A percentile compares a stretch with the other conserved stretches of the same genome.
Evolutionary conservation across 2,329 filamentous ascomycete genomes (phyloP).

Genomic region (Ceratocystis variospora): DNA sequence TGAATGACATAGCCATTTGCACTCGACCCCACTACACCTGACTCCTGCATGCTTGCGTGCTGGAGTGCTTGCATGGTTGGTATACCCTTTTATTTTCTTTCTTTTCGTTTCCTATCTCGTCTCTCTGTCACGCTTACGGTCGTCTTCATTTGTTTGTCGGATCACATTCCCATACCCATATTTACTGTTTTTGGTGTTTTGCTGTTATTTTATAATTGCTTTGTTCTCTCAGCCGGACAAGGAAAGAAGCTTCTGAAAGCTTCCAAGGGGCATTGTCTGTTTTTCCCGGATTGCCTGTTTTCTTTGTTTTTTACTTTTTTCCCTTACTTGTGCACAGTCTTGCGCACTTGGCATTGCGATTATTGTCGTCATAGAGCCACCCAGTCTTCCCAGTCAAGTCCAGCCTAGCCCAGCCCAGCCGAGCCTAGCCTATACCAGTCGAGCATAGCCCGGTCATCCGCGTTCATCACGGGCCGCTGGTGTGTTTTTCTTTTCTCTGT

Average conservation of each 20-base stretch:
- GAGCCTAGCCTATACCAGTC: background rate
- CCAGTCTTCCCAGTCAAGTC: no score
- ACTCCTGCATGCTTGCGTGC: background rate
- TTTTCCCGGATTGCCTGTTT: conserved; percentile 3
- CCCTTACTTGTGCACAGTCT: background rate
- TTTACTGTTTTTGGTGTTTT: conserved; percentile 7
- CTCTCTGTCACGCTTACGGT: conserved; percentile 10
- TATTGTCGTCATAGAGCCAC: background rate
- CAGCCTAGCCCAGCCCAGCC: background rate
- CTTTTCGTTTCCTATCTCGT: background rate
- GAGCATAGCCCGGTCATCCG: background rate
- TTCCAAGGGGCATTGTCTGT: background rate
- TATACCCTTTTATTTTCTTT: background rate
- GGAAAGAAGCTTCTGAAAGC: background rate
- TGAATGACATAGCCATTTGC: background rate
- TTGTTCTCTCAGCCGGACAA: background rate
- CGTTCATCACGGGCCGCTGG: no score
- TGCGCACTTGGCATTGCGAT: background rate
- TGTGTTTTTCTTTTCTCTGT: background rate
- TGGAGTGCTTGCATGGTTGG: background rate
- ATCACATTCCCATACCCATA: conserved; percentile 4
- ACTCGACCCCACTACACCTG: background rate
- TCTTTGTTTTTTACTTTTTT: conserved; percentile 7
- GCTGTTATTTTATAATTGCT: conserved; percentile 10
- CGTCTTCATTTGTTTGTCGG: conserved; percentile 6